Base-by-base conservation (phyloP, 2,329 filamentous ascomycete species). In the Pseudocercospora macadamiae region DNA sequence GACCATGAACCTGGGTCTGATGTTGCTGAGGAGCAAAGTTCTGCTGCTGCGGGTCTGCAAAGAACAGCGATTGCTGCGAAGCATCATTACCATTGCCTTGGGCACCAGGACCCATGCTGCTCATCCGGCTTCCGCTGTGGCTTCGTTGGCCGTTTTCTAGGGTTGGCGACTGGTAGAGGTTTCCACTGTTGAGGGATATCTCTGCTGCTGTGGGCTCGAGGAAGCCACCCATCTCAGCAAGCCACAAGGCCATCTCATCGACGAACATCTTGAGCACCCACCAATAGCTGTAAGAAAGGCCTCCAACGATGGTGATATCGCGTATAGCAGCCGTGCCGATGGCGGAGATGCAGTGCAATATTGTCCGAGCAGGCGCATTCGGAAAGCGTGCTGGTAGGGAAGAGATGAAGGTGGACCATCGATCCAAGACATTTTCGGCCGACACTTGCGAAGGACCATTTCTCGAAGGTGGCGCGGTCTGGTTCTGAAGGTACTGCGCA, bases 191-290 rank as follows among this genome's bases (percentile, higher is more conserved):
- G 19, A 53, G 37, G 5, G 61, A 51, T 9, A 60, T 51, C 18
- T 49, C 49, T 48, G 32, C 45, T 8, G 47, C 44, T 18, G 54
- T 57, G 9, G 63, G 79, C 28, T 81, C 81, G 79, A 97, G 87
- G 71, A 97, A 97, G 0, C 93, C 93, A 51, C 93, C 93, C 68
- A 93, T 88, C 69, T 96, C 91, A 0, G 91, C 91, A 66, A 96
- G 81, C 83, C 96, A 97, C 57, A 89, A 83, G 51, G 92, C 86
- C 90, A 96, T 96, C 77, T 97, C 93, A 70, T 97, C 93, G 53
- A 97, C 85, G 82, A 93, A 97, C 58, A 93, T 93, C 73, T 97
- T 96, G 3, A 92, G 92, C 58, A 97, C 90, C 90, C 90, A 95
- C 91, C 91, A 96, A 4, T 89, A 88, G n/a, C 90, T 89, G 70